phyloP scores from a whole-genome alignment of 257 asterid genomes.

The Scutellaria minor region DNA sequence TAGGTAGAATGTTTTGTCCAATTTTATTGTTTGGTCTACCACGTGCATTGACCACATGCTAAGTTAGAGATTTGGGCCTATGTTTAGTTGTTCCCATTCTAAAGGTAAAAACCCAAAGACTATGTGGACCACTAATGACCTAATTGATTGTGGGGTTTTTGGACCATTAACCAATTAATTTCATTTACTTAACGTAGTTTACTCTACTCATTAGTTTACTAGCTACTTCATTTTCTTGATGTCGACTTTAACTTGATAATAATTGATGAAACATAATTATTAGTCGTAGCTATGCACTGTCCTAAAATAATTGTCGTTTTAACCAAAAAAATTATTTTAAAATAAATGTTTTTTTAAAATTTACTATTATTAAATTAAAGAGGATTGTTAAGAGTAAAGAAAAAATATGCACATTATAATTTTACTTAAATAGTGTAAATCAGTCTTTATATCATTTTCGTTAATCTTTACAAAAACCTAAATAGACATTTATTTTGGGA shows the following conservation, averaged over 20 bases:
- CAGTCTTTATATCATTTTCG: too few species aligned
- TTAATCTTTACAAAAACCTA: too few species aligned
- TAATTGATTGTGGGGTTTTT: constrained; percentile 1
- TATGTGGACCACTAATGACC: constrained; percentile 4
- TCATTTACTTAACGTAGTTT: neutral
- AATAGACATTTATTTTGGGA: too few species aligned
- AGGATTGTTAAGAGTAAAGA: too few species aligned
- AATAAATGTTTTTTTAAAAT: too few species aligned
- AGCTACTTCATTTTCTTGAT: neutral
- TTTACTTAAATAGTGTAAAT: too few species aligned
- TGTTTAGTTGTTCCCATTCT: neutral
- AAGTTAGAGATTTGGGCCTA: neutral
- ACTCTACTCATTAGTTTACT: neutral
- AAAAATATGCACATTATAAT: too few species aligned
- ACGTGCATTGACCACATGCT: neutral
- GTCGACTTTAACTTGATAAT: neutral
- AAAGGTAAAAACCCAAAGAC: neutral
- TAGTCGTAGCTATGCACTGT: neutral
- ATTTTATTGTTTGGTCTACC: neutral
- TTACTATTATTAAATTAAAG: too few species aligned
- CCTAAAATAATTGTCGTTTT: too few species aligned
- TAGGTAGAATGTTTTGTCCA: too few species aligned
- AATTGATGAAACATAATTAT: neutral
- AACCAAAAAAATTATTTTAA: too few species aligned
- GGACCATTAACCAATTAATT: too few species aligned